Percentiles rank a stretch among this genome's conserved stretches.
Evolutionary conservation across 148 eudicot species (phyloP).

Genomic region (Rhododendron kiyosumense): DNA sequence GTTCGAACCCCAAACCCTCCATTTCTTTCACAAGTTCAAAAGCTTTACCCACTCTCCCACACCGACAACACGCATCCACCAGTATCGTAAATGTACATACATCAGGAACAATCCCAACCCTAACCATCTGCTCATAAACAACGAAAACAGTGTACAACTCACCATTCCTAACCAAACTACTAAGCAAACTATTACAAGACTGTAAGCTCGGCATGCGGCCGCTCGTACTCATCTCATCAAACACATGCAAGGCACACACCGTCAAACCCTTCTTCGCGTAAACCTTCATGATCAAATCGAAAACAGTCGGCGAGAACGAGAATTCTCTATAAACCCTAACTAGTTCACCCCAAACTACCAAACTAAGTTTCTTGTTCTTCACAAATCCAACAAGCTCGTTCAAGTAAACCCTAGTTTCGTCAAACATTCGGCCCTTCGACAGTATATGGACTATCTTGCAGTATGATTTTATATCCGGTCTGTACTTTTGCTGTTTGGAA

Average conservation of each 20-base stretch:
- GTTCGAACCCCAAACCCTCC: conserved; percentile 31
- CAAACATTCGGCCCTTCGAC: conserved; percentile 44
- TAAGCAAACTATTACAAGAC: conserved; percentile 70
- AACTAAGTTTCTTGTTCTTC: conserved; percentile 13
- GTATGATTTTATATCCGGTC: conserved; percentile 32
- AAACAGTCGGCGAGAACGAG: conserved; percentile 55
- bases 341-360: conserved; percentile 47
- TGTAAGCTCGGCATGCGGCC: conserved; percentile 58
- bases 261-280: conserved; percentile 57
- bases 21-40: conserved; percentile 28
- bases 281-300: conserved; percentile 62
- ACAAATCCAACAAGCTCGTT: conserved; percentile 39
- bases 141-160: conserved; percentile 34
- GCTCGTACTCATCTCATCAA: conserved; percentile 65
- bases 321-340: conserved; percentile 50
- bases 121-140: conserved; percentile 66
- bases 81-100: conserved; percentile 61
- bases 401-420: conserved; percentile 44
- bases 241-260: conserved; percentile 62
- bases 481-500: conserved; percentile 16
- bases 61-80: conserved; percentile 68
- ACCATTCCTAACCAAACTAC: conserved; percentile 45
- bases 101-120: conserved; percentile 57
- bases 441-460: conserved; percentile 59
- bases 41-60: conserved; percentile 28